Evolutionary conservation across 208 protist genomes (phyloP).

Genomic region (Leishmania mexicana): DNA sequence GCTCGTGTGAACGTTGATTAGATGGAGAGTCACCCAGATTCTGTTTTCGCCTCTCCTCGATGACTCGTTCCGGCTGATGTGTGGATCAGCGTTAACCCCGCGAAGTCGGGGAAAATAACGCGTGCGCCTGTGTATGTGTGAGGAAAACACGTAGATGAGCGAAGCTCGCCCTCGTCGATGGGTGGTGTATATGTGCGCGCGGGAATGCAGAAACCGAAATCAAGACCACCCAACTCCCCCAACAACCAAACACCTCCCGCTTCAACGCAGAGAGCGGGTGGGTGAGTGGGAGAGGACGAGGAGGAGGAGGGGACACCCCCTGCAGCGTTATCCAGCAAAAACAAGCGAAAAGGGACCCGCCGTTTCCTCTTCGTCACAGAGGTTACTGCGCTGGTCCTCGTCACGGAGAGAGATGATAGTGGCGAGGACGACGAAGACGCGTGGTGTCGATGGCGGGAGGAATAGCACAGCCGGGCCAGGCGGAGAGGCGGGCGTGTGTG

Average conservation of each 20-base stretch:
- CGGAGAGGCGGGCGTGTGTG: neutral
- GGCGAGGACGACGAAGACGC: neutral
- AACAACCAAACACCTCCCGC: neutral
- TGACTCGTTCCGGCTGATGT: neutral
- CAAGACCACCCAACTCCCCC: neutral
- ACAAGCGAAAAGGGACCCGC: neutral
- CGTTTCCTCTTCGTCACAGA: neutral
- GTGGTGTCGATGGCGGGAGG: neutral
- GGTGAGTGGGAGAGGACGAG: no score
- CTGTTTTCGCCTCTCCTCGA: neutral
- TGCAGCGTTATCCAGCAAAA: no score
- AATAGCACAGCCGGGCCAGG: neutral
- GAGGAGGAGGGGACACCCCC: no score
- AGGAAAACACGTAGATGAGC: neutral
- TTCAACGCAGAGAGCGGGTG: neutral
- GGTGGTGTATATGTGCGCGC: neutral
- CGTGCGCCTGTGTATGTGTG: neutral
- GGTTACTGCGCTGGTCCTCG: neutral
- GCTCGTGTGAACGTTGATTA: neutral
- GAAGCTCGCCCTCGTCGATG: neutral
- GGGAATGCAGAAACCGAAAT: neutral
- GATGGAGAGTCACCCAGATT: neutral
- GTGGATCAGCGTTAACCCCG: neutral
- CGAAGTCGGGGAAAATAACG: neutral
- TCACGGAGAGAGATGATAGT: neutral